Percentiles rank a stretch among this genome's conserved stretches.
phyloP scores from a whole-genome alignment of 768 basidiomycete species.

The Mycena albidolilacea region DNA sequence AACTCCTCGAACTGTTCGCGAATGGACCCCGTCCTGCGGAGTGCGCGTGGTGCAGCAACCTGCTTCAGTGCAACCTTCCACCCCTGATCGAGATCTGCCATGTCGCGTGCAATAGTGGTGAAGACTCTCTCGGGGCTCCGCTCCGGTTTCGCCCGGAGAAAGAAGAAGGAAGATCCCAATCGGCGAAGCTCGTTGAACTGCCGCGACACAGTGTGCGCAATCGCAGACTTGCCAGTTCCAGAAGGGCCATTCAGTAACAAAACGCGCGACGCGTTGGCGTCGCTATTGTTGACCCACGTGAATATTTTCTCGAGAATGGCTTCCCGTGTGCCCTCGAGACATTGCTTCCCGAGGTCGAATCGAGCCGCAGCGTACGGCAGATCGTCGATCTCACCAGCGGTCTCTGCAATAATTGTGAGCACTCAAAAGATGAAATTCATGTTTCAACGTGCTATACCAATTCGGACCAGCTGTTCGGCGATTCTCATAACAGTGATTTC shows the following conservation, averaged over 20 bases:
- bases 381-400: conserved; percentile 10
- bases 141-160: not conserved
- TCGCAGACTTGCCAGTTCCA: conserved; percentile 28
- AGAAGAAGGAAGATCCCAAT: conserved; percentile 34
- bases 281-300: conserved; percentile 20
- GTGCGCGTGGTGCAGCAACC: not conserved
- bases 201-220: conserved; percentile 26
- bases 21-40: conserved; percentile 21
- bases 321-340: conserved; percentile 24
- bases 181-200: conserved; percentile 17
- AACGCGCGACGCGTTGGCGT: conserved; percentile 8
- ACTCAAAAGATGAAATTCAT: not conserved
- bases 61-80: conserved; percentile 19
- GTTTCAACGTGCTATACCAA: conserved; percentile 19
- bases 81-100: conserved; percentile 26
- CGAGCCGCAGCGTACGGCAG: conserved; percentile 21
- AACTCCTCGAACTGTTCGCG: conserved; percentile 33
- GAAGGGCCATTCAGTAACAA: conserved; percentile 8
- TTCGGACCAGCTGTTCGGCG: conserved; percentile 18
- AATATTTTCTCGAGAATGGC: conserved; percentile 18
- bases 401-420: not conserved
- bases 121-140: conserved; percentile 17
- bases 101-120: conserved; percentile 29
- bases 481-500: conserved; percentile 39
- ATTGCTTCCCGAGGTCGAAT: conserved; percentile 28